Conservation (phyloP, 371 early-diverging fungal genomes). For the Mortierella sp. region DNA sequence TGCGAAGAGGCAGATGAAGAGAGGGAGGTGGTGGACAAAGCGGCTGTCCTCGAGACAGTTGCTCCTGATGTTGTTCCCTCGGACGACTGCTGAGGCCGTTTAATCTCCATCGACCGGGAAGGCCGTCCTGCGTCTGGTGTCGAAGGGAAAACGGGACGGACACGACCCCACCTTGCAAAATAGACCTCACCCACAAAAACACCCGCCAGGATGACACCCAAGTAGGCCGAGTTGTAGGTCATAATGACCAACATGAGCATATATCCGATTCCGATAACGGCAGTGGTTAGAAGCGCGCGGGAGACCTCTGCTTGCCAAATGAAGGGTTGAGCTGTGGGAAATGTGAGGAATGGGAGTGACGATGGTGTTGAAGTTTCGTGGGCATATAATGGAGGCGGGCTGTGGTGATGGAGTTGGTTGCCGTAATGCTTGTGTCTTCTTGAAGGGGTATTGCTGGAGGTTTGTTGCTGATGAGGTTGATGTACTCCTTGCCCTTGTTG, state of each 20-base stretch:
- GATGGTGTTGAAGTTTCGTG: neutral
- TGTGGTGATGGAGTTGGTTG: neutral
- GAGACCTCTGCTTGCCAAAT: conserved; percentile 67
- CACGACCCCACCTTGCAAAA: conserved; percentile 68
- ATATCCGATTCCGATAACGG: conserved; percentile 70
- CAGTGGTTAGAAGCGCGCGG: conserved; percentile 64
- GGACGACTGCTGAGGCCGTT: neutral
- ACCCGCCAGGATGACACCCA: conserved; percentile 75
- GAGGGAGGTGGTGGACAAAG: conserved; percentile 13
- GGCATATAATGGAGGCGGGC: conserved; percentile 24
- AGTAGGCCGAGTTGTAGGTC: conserved; percentile 85
- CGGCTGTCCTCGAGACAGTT: neutral
- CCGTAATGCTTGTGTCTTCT: conserved; percentile 17
- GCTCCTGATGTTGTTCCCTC: neutral
- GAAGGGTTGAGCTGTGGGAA: conserved; percentile 66
- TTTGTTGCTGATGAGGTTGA: neutral
- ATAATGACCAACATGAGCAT: conserved; percentile 86
- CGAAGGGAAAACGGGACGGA: conserved; percentile 38
- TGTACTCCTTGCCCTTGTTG: conserved; percentile 12
- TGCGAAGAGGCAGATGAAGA: conserved; percentile 20
- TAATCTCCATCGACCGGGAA: neutral
- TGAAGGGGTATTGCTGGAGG: neutral
- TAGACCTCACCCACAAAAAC: conserved; percentile 78
- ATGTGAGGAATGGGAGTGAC: neutral
- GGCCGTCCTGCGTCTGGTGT: neutral